phyloP scores from a whole-genome alignment of 371 early-diverging fungal genomes.

The Mucor ambiguus region DNA sequence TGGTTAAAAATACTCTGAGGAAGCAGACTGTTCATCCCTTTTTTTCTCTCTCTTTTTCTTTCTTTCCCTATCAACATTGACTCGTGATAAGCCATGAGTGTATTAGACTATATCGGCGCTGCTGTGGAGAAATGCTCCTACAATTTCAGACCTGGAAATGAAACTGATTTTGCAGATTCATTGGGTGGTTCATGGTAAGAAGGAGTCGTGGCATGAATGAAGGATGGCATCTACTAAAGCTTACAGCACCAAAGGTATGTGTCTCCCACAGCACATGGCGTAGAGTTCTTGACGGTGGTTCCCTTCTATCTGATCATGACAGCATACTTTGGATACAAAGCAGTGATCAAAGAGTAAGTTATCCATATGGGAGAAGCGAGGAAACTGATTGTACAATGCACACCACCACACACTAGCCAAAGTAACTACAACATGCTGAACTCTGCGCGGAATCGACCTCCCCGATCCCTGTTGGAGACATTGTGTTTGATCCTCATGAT shows the following conservation, averaged over 20 bases:
- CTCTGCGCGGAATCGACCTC: conserved; percentile 17
- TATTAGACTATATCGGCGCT: conserved; percentile 20
- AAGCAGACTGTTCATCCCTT: background rate
- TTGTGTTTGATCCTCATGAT: conserved; percentile 38
- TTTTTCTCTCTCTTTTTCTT: background rate
- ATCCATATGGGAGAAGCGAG: background rate
- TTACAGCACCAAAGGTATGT: conserved; percentile 45
- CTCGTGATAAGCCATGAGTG: background rate
- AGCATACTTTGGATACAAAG: conserved; percentile 43
- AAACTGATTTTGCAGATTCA: conserved; percentile 43
- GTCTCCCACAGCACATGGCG: conserved; percentile 55
- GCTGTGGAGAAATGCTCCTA: conserved; percentile 29
- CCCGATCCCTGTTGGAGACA: conserved; percentile 40
- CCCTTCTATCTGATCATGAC: conserved; percentile 42
- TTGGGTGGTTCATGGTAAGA: conserved; percentile 54
- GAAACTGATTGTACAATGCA: background rate
- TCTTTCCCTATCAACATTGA: background rate
- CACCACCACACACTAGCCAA: too few relatives aligned
- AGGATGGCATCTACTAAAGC: background rate
- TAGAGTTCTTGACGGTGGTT: conserved; percentile 55
- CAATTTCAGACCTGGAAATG: conserved; percentile 33
- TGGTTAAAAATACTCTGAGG: background rate
- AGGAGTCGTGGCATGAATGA: background rate
- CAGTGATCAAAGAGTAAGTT: conserved; percentile 43
- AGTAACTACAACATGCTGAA: conserved; percentile 22